Percentiles rank a stretch among this genome's conserved stretches.
phyloP scores from a whole-genome alignment of 805 yeast species.

The Cyberlindnera veronae region DNA sequence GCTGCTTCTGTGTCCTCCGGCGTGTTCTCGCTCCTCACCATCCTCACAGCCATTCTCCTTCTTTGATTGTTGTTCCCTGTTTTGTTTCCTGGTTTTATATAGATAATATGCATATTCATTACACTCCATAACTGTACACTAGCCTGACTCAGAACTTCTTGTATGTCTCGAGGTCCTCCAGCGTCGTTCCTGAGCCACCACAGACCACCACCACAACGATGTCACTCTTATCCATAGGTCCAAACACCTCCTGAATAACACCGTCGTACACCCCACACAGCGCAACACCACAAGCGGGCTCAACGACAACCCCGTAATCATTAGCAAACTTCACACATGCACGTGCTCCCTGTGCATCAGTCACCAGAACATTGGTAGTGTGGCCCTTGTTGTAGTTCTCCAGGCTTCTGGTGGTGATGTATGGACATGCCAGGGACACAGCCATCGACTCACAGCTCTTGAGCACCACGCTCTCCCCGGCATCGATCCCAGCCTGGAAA shows the following conservation, averaged over 20 bases:
- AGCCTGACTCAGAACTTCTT: conserved; percentile 14
- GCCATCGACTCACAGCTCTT: conserved; percentile 52
- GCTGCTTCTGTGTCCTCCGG: too few species aligned
- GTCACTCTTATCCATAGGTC: conserved; percentile 34
- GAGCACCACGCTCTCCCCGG: conserved; percentile 42
- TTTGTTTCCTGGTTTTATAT: too few species aligned
- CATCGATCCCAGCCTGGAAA: conserved; percentile 46
- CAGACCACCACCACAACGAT: conserved; percentile 55
- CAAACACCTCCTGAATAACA: conserved; percentile 30
- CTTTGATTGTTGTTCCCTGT: too few species aligned
- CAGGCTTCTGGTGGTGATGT: conserved; percentile 48
- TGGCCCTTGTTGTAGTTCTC: conserved; percentile 40
- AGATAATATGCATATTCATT: too few species aligned
- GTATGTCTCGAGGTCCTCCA: conserved; percentile 26
- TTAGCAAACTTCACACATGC: conserved; percentile 49
- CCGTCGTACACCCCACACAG: conserved; percentile 47
- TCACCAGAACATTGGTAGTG: conserved; percentile 40
- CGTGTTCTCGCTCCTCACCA: too few species aligned
- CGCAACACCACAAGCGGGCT: conserved; percentile 76
- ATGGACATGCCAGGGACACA: conserved; percentile 59
- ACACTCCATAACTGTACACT: too few species aligned
- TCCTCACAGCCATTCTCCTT: too few species aligned
- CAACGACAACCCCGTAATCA: conserved; percentile 51
- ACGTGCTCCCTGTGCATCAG: conserved; percentile 53
- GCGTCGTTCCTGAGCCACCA: conserved; percentile 45